Base-by-base conservation (phyloP, 768 basidiomycete species). In the Mycena pura region DNA sequence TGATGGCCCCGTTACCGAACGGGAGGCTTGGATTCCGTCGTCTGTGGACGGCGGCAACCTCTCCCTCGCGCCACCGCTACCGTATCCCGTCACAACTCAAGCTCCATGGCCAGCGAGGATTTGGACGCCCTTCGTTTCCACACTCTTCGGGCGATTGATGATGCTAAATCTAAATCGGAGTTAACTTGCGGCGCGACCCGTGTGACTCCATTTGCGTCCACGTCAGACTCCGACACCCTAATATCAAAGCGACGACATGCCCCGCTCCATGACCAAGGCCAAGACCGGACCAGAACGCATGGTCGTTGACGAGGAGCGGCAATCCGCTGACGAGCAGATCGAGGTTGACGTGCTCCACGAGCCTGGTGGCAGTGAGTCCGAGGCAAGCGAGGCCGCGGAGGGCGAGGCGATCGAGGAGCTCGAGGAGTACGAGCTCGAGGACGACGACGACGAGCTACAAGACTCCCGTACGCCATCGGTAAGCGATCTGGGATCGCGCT, bases 371-470 rank as follows among this genome's bases (percentile, higher is more conserved):
- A 62, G 60, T 47, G 64, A 65, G 1, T 65, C 64, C 5, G 64
- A 61, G n/a, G 45, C 55, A n/a, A 65, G 51, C 46, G 64, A 62
- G 6, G 51, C 24, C 13, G 60, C 22, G 0, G 60, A 46, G 27
- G 64, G 50, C 7, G 64, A 65, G n/a, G n/a, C n/a, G 11, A 58
- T 50, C 28, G 58, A 59, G 28, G 63, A 64, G 43, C 55, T 56
- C 17, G 64, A 65, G 34, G 64, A 65, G 21, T 65, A 65, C 56
- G 56, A 65, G 64, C 60, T 65, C 15, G 64, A 65, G 17, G 64
- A 65, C 36, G 64, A 65, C 22, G 60, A 62, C 39, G 64, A 65
- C 52, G 64, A 65, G 22, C 54, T 62, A 17, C 45, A 61, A 38
- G 63, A 65, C 40, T 65, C 64, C 6, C 59, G 64, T 39, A 46